Evolutionary conservation across 768 basidiomycete species (phyloP).

Genomic region (Leccinum fibrillosum): DNA sequence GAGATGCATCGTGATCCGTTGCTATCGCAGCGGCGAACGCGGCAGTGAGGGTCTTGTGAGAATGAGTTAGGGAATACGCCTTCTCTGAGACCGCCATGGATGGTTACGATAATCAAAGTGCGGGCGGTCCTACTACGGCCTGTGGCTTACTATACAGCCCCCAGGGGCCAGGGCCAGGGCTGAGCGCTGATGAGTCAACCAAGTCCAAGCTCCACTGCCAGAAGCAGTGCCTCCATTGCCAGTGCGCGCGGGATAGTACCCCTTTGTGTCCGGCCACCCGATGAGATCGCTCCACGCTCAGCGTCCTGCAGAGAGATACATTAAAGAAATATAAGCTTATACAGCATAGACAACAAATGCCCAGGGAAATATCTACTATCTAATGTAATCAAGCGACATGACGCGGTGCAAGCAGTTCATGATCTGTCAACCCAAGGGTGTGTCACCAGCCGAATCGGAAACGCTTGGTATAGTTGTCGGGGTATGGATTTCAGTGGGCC

Average conservation of each 20-base stretch:
- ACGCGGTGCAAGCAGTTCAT: slow-evolving; percentile 8
- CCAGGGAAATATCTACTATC: background rate
- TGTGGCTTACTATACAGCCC: background rate
- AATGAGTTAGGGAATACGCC: slow-evolving; percentile 31
- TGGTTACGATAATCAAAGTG: background rate
- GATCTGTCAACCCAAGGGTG: slow-evolving; percentile 45
- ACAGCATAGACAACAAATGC: slow-evolving; percentile 1
- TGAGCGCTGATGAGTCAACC: background rate
- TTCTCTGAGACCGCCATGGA: slow-evolving; percentile 30
- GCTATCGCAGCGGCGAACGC: slow-evolving; percentile 38
- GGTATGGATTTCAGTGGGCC: slow-evolving; percentile 33
- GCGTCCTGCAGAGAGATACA: slow-evolving; percentile 2
- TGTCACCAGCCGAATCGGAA: slow-evolving; percentile 62
- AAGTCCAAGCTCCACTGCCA: background rate
- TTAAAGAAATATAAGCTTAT: slow-evolving; percentile 8
- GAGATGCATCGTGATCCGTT: slow-evolving; percentile 21
- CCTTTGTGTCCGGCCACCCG: background rate
- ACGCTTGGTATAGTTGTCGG: slow-evolving; percentile 41
- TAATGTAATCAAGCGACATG: slow-evolving; percentile 21
- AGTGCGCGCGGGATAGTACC: background rate
- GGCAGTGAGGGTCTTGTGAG: slow-evolving; percentile 38
- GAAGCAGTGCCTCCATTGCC: background rate
- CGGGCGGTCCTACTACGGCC: background rate
- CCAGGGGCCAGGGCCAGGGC: background rate
- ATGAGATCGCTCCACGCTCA: background rate